Evolutionary conservation across 129 eudicot species (phyloP).

Genomic region (Lactuca saligna): DNA sequence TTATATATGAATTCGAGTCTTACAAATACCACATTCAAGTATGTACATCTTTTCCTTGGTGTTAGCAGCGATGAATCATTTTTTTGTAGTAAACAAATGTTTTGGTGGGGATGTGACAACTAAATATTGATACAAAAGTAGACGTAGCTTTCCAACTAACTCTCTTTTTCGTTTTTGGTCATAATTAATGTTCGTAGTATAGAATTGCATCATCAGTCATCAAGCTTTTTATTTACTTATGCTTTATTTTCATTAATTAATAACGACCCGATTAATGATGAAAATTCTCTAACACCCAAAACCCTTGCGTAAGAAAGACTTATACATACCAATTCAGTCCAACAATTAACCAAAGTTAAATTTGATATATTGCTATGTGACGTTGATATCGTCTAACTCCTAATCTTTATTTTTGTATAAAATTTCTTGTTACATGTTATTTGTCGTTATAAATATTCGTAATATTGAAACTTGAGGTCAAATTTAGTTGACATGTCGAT

Average conservation of each 20-base stretch:
- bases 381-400: too few relatives aligned
- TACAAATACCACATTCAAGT: neutral
- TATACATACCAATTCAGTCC: too few relatives aligned
- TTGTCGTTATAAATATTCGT: too few relatives aligned
- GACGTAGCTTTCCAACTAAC: slow-evolving; percentile 12
- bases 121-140: slow-evolving; percentile 9
- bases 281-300: too few relatives aligned
- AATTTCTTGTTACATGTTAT: too few relatives aligned
- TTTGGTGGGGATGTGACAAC: slow-evolving; percentile 18
- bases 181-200: neutral
- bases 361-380: too few relatives aligned
- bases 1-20: too few relatives aligned
- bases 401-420: too few relatives aligned
- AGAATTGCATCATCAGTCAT: neutral
- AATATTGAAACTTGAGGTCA: too few relatives aligned
- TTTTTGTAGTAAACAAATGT: neutral
- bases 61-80: neutral
- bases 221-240: neutral
- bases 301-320: too few relatives aligned
- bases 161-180: neutral
- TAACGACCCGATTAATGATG: neutral
- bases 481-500: too few relatives aligned
- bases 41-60: neutral
- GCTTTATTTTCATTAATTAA: neutral
- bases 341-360: too few relatives aligned